These are phyloP conservation scores for Blastomyces emzantsi DNA, from an alignment of 2,329 filamentous ascomycete genomes.

Conservation along the genomic window DNA sequence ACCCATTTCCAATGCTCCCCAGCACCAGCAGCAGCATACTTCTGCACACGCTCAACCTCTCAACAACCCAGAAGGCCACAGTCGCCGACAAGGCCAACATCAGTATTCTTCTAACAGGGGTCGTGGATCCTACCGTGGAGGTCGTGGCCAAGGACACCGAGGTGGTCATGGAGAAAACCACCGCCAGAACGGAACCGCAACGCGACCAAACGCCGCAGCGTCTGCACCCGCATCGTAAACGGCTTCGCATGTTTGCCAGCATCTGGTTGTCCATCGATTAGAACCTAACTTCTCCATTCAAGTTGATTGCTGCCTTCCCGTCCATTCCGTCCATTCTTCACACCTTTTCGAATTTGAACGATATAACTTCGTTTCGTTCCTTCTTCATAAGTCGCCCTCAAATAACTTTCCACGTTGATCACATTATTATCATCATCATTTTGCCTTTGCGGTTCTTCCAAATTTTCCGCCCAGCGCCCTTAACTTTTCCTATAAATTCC, in stretches of 20 bases:
- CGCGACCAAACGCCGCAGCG: constrained; percentile 14
- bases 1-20: constrained; percentile 55
- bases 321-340: not conserved
- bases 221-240: constrained; percentile 14
- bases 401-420: not conserved
- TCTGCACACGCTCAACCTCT: not conserved
- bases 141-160: constrained; percentile 37
- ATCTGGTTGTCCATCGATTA: not conserved
- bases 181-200: constrained; percentile 22
- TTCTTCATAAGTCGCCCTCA: not conserved
- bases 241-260: not conserved
- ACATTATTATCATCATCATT: not conserved
- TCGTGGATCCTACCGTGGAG: constrained; percentile 36
- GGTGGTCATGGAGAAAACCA: constrained; percentile 28
- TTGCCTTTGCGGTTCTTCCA: constrained; percentile 5
- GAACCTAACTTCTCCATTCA: not conserved
- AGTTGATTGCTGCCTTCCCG: constrained; percentile 1
- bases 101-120: constrained; percentile 32
- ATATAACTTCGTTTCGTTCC: not conserved
- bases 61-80: constrained; percentile 20
- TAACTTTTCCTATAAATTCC: constrained; percentile 1
- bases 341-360: not conserved
- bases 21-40: constrained; percentile 19
- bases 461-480: not conserved
- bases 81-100: constrained; percentile 29